These are phyloP conservation scores for Mentha longifolia DNA, from an alignment of 257 asterid species.

Conservation along the genomic window DNA sequence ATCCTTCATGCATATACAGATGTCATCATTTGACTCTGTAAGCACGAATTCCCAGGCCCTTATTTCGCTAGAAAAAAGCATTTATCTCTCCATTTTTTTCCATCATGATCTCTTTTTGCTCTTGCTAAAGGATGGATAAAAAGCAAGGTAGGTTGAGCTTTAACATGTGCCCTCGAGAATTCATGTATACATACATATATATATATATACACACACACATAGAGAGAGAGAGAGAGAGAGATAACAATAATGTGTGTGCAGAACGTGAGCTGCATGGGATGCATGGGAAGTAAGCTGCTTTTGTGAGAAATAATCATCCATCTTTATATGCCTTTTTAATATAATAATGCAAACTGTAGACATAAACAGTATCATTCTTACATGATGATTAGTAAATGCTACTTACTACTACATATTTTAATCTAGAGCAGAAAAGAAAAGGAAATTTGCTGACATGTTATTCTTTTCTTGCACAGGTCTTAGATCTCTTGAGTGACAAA, in stretches of 20 bases:
- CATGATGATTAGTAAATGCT: conserved; percentile 9
- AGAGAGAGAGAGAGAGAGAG: background rate
- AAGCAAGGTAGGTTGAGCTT: conserved; percentile 62
- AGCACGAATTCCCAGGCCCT: conserved; percentile 46
- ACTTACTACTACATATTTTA: background rate
- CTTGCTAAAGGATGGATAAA: conserved; percentile 61
- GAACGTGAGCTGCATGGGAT: conserved; percentile 71
- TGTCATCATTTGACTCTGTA: conserved; percentile 57
- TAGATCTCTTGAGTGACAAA: conserved; percentile 72
- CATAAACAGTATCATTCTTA: conserved; percentile 24
- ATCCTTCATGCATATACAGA: conserved; percentile 29
- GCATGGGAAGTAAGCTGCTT: conserved; percentile 66
- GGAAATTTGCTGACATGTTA: conserved; percentile 48
- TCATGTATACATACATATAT: background rate
- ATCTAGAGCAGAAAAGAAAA: conserved; percentile 28
- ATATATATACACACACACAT: no score
- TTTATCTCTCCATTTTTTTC: conserved; percentile 50
- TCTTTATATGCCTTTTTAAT: conserved; percentile 41
- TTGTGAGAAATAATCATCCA: conserved; percentile 49
- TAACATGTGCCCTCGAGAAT: conserved; percentile 56
- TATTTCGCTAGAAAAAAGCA: conserved; percentile 55
- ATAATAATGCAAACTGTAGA: conserved; percentile 8
- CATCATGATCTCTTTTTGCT: conserved; percentile 55
- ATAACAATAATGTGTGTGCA: background rate
- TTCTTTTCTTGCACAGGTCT: conserved; percentile 80